These are phyloP conservation scores for Penicillium canescens DNA, from an alignment of 495 filamentous ascomycete genomes.

Conservation along the genomic window DNA sequence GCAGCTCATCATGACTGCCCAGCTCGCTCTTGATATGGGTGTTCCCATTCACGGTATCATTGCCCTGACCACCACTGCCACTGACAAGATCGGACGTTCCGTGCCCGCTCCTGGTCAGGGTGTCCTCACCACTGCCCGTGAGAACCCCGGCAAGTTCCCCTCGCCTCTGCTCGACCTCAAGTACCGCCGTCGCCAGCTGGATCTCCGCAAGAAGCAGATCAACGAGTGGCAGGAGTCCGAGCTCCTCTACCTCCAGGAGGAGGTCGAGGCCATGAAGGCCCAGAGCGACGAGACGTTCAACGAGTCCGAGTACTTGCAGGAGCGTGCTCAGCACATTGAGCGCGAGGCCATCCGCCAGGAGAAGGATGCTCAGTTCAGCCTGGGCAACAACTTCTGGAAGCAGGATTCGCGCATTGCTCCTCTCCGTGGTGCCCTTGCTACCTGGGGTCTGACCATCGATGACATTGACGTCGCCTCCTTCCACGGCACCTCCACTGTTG, in stretches of 20 bases:
- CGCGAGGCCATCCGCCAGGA: constrained; percentile 87
- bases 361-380: constrained; percentile 84
- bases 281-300: constrained; percentile 65
- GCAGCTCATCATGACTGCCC: constrained; percentile 97
- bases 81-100: constrained; percentile 97
- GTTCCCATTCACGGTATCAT: constrained; percentile 96
- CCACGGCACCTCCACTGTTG: constrained; percentile 97
- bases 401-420: constrained; percentile 90
- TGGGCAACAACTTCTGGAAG: constrained; percentile 99
- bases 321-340: constrained; percentile 83
- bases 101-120: constrained; percentile 95
- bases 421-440: constrained; percentile 89
- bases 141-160: constrained; percentile 86
- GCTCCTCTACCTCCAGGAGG: constrained; percentile 87
- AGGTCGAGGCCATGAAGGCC: constrained; percentile 86
- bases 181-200: constrained; percentile 92
- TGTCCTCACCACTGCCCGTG: constrained; percentile 95
- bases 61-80: constrained; percentile 93
- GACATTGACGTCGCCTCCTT: constrained; percentile 94
- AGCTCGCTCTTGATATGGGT: constrained; percentile 96
- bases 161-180: constrained; percentile 95
- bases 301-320: constrained; percentile 81
- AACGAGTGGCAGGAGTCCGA: constrained; percentile 95
- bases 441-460: constrained; percentile 97
- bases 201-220: constrained; percentile 87